Evolutionary conservation across 2,329 filamentous ascomycete species (phyloP).

Genomic region (Coleophoma eucalyptorum): DNA sequence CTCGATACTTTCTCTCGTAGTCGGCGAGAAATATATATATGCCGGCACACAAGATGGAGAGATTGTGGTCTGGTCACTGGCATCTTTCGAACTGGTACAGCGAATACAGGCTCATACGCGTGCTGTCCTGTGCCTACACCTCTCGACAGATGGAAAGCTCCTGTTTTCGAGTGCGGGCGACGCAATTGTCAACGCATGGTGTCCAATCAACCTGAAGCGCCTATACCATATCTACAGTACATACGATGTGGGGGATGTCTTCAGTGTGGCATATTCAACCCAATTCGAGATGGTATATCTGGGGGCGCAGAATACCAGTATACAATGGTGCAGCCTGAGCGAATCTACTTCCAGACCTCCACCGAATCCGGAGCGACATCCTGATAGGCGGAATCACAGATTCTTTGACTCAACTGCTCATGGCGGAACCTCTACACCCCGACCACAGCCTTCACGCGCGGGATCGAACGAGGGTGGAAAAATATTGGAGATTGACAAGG

Average conservation of each 20-base stretch:
- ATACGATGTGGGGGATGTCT: conserved; percentile 93
- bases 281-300: conserved; percentile 80
- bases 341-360: conserved; percentile 56
- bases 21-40: conserved; percentile 79
- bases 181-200: conserved; percentile 93
- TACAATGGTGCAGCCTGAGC: conserved; percentile 84
- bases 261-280: conserved; percentile 86
- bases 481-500: conserved; percentile 75
- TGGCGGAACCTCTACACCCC: conserved; percentile 72
- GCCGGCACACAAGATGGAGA: conserved; percentile 92
- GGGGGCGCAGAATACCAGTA: conserved; percentile 89
- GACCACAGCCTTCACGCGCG: conserved; percentile 42
- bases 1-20: conserved; percentile 77
- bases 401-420: conserved; percentile 95
- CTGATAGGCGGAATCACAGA: conserved; percentile 72
- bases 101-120: conserved; percentile 87
- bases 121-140: conserved; percentile 79
- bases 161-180: conserved; percentile 94
- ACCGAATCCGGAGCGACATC: conserved; percentile 64
- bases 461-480: conserved; percentile 51
- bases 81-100: conserved; percentile 76
- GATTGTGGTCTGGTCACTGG: conserved; percentile 86
- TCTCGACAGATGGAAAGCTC: conserved; percentile 68
- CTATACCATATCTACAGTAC: conserved; percentile 89
- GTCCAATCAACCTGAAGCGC: conserved; percentile 68